Evolutionary conservation across 1,284 basidiomycete species (phyloP).

Genomic region (Rhodofomes roseus): DNA sequence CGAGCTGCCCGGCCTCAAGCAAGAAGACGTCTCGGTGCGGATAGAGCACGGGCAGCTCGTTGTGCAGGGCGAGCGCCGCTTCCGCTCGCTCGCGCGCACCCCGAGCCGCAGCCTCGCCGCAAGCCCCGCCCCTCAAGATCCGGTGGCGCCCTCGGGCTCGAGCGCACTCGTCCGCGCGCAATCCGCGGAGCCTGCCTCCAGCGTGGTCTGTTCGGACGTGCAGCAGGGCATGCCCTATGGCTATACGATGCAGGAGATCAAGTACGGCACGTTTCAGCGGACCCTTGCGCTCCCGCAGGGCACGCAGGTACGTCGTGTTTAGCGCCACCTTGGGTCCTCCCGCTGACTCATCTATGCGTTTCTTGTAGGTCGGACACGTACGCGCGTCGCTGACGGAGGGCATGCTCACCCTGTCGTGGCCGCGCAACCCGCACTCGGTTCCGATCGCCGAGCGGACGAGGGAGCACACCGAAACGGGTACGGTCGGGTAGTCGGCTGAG

Average conservation of each 20-base stretch:
- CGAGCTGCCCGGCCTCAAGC: conserved; percentile 54
- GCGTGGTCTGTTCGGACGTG: neutral
- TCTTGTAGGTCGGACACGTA: conserved; percentile 17
- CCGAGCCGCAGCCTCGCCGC: conserved; percentile 6
- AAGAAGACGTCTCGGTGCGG: conserved; percentile 41
- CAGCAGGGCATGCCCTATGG: conserved; percentile 5
- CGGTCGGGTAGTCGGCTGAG: neutral
- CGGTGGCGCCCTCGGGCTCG: neutral
- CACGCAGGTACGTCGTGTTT: conserved; percentile 39
- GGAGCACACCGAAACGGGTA: neutral
- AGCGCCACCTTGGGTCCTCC: neutral
- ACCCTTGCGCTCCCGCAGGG: conserved; percentile 41
- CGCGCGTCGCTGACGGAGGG: conserved; percentile 20
- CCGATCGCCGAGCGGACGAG: neutral
- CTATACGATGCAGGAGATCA: conserved; percentile 41
- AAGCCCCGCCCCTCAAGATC: neutral
- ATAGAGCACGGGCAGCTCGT: conserved; percentile 40
- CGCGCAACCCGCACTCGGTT: conserved; percentile 13
- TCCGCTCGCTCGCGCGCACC: conserved; percentile 15
- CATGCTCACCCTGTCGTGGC: conserved; percentile 25
- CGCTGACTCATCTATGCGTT: neutral
- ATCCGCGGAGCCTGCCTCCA: neutral
- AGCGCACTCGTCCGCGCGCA: neutral
- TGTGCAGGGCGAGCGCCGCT: conserved; percentile 41
- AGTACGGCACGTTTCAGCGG: conserved; percentile 49